Evolutionary conservation across 176 grass and related monocot species (phyloP), one percentile per base, ranked within the genome.

Genomic region (Luzula sylvatica): DNA sequence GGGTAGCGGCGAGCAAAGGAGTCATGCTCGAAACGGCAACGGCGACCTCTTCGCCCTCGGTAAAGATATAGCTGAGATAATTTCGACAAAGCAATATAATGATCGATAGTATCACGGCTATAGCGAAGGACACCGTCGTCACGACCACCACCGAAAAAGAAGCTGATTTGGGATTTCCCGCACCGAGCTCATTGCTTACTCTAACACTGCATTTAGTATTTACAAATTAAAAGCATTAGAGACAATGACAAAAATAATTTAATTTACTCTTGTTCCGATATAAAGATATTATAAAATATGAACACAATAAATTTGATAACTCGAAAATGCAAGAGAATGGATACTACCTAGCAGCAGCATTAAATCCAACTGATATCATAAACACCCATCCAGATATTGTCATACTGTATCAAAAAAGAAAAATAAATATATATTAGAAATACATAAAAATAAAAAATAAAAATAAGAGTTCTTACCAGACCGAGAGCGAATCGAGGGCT

Each of bases 321-420:
- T 4, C 30, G 30, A 35, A 7, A 35, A 35, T 9, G 30, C 30
- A 7, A 35, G 9, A 35, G 30, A 35, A 35, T 7, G 23, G 11
- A 59, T 3, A 43, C 27, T 19, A 94, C 88, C 88, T 94, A 3
- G 82, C 88, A 35, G 88, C 88, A 0, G 88, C 88, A 21, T 94
- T 94, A 66, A 94, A 87, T 14, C 88, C 88, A 14, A 94, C 82
- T 0, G 88, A 83, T 48, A 94, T 83, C 88, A 94, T 94, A 45
- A 94, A 87, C 12, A 83, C 68, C 82, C 82, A 94, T 3, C 82
- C 82, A 52, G 68, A 59, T 42, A 94, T 58, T 35, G 88, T 94
- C 79, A 94, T 81, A 32, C 82, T 94, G 75, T 58, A 81, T 9
- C 38, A 1, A 16, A 1, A 16, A 32, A 2, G 11, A 60, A 47